Evolutionary conservation across 2,329 filamentous ascomycete genomes (phyloP), one percentile per base, ranked within the genome.

Genomic region (Onygena corvina): DNA sequence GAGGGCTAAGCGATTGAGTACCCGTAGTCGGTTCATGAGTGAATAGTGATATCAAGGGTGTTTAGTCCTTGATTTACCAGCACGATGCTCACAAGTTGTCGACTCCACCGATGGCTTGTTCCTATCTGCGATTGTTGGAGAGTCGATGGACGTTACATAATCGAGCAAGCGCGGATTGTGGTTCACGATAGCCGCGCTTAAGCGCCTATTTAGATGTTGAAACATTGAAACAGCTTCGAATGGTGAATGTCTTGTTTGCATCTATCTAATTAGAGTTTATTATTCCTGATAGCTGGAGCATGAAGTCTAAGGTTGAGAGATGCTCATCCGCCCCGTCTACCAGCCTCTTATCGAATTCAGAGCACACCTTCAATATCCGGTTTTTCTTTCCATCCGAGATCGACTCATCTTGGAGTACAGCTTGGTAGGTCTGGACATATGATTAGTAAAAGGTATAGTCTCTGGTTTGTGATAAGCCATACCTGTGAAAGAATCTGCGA

Each of bases 251-350:
- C 6, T 23, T n/a, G 3, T 2, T n/a, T 20, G 38, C 9, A 20
- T 14, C 20, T 16, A 1, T 20, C 30, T 33, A 46, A 27, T n/a
- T 30, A n/a, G 42, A 20, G 11, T 46, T n/a, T 46, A 46, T 46
- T 46, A 46, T 46, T 25, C 77, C 78, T 0, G 86, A 86, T 69
- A 94, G 84, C 60, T 86, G 81, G 61, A 96, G 73, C 4, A 84
- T 76, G 56, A 96, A 64, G 65, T 98, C 90, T 27, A 98, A 70
- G 52, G 96, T 84, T 1, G 86, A 87, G 20, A 98, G 71, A 64
- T 98, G 90, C 69, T 98, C 92, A 62, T 98, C 92, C 2, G 89
- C 84, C 6, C 92, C 92, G 65, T 99, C 93, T 4, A 94, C 84
- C 42, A 98, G 69, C 56, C 92, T 77, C 74, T 96, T 96, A 63